Evolutionary conservation across 2,329 filamentous ascomycete species (phyloP).

Genomic region (Diaporthe sp.): DNA sequence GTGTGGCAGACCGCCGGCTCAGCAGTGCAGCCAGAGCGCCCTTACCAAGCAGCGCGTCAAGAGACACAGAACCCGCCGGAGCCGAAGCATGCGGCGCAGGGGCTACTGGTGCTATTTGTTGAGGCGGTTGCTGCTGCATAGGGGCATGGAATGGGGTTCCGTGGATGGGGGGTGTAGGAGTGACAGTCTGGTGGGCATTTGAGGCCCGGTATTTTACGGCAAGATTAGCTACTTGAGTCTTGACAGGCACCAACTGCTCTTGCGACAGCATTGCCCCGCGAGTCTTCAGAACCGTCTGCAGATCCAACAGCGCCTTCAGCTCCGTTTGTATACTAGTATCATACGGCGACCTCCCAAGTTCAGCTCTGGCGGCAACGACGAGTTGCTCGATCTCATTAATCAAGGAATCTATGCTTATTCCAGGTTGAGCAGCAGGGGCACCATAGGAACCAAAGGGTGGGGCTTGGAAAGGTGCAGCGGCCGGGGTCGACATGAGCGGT

Average conservation of each 20-base stretch:
- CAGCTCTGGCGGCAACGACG: conserved; percentile 76
- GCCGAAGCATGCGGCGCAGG: conserved; percentile 46
- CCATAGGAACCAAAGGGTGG: conserved; percentile 53
- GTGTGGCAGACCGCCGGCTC: conserved; percentile 62
- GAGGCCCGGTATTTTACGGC: conserved; percentile 69
- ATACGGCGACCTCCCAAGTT: conserved; percentile 80
- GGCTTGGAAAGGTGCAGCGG: conserved; percentile 53
- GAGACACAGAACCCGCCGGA: conserved; percentile 52
- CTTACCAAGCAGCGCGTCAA: conserved; percentile 69
- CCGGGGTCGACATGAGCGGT: conserved; percentile 49
- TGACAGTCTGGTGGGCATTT: conserved; percentile 47
- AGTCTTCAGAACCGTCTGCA: conserved; percentile 82
- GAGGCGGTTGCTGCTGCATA: conserved; percentile 40
- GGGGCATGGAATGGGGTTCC: conserved; percentile 48
- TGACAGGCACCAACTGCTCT: conserved; percentile 86
- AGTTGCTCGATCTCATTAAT: conserved; percentile 85
- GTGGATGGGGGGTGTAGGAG: conserved; percentile 44
- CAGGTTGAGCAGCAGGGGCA: conserved; percentile 49
- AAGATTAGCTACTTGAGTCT: conserved; percentile 84
- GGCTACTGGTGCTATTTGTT: conserved; percentile 45
- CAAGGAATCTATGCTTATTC: conserved; percentile 77
- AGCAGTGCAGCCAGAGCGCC: conserved; percentile 70
- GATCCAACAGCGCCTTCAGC: conserved; percentile 85
- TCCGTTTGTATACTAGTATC: conserved; percentile 81
- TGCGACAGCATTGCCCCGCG: conserved; percentile 74